These are phyloP conservation scores for Wallacemonas collosoma DNA, from an alignment of 208 protist species.

Conservation along the genomic window DNA sequence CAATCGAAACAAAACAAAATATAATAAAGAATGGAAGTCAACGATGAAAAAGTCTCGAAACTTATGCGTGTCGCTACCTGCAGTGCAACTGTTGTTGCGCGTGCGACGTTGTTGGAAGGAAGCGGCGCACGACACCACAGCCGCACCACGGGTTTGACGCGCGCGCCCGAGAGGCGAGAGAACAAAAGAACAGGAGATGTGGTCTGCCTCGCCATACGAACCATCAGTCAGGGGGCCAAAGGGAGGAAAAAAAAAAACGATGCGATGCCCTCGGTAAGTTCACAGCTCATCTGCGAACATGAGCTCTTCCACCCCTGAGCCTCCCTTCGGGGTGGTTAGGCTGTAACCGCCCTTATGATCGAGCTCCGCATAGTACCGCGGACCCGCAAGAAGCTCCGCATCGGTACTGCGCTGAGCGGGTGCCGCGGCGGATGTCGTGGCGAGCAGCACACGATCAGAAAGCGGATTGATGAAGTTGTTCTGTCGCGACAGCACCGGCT, in stretches of 20 bases:
- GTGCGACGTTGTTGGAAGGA: too few species aligned
- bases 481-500: neutral
- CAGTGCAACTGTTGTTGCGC: too few species aligned
- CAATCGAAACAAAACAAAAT: too few species aligned
- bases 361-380: constrained; percentile 8
- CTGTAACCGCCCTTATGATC: constrained; percentile 3
- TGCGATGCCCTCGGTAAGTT: neutral
- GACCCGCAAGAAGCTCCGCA: neutral
- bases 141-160: too few species aligned
- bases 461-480: constrained; percentile 15
- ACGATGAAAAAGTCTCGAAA: too few species aligned
- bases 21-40: too few species aligned
- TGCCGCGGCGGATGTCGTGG: neutral
- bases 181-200: neutral
- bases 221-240: too few species aligned
- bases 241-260: constrained; percentile 10
- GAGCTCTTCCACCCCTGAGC: constrained; percentile 8
- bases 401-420: neutral
- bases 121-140: too few species aligned
- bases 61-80: too few species aligned
- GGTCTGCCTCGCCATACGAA: neutral
- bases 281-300: constrained; percentile 20
- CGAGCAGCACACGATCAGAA: constrained; percentile 2
- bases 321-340: neutral
- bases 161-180: neutral